Percentiles rank a stretch among this genome's conserved stretches.
Evolutionary conservation across 805 yeast species (phyloP).

Genomic region (Metschnikowia picachoensis): DNA sequence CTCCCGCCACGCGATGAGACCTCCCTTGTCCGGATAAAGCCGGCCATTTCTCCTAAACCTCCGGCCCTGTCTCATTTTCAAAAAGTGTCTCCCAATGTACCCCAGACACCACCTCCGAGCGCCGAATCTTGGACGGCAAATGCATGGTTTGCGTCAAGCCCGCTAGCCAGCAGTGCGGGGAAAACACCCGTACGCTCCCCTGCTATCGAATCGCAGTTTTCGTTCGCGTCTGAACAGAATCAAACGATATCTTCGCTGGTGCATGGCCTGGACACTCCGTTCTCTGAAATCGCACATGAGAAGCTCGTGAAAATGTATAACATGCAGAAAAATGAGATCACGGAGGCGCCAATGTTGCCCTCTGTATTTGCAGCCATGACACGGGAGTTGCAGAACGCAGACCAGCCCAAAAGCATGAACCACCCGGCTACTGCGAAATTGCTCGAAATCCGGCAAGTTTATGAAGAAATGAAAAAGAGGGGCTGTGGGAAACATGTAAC

Average conservation of each 20-base stretch:
- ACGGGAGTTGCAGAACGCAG: not conserved
- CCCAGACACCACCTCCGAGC: not conserved
- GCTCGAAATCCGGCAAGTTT: constrained; percentile 22
- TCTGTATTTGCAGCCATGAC: not conserved
- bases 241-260: constrained; percentile 4
- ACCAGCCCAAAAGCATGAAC: not conserved
- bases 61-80: not conserved
- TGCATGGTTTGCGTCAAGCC: not conserved
- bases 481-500: not conserved
- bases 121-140: not conserved
- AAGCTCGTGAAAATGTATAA: constrained; percentile 29
- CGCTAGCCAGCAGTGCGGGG: not conserved
- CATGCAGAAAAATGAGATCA: constrained; percentile 31
- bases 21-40: not conserved
- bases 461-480: constrained; percentile 13
- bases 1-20: constrained; percentile 29
- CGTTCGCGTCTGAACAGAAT: not conserved
- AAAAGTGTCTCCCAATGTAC: not conserved
- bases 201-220: constrained; percentile 1
- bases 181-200: not conserved
- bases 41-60: not conserved
- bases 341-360: constrained; percentile 25
- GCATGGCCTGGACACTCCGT: not conserved
- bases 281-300: constrained; percentile 12
- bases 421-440: constrained; percentile 26